Evolutionary conservation across 2,329 filamentous ascomycete species (phyloP), one percentile per base, ranked within the genome.

Genomic region (Allantophomopsis lycopodina): DNA sequence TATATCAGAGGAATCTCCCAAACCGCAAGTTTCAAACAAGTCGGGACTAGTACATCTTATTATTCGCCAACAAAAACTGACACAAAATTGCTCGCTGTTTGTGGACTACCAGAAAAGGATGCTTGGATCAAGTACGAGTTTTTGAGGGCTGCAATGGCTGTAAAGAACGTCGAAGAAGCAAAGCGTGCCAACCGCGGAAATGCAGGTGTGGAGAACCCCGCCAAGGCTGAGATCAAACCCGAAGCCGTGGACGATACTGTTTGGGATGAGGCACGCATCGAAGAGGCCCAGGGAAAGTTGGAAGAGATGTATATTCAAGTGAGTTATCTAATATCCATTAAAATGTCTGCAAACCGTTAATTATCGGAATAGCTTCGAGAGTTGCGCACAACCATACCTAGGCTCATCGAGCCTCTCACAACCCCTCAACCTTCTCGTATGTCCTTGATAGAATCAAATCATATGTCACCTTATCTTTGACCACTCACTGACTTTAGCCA

Each of bases 351-450:
- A 28, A 10, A 28, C 10, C 23, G n/a, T 14, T 7, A 20, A 32
- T 14, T 16, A 14, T 12, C 7, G 18, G 12, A 35, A 5, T 43
- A 71, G 68, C 58, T 68, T 38, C 59, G 65, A 41, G 60, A 59
- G 31, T 53, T 73, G 31, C 61, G 69, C 45, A 65, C 62, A 12
- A 64, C 65, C 11, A 60, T 73, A 33, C 67, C 68, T 12, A 59
- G 63, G 39, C 65, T 72, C 57, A 54, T 71, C 32, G 65, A 69
- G 34, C 68, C 72, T 14, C 51, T 79, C 46, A 61, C 65, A 5
- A 57, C 60, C 40, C 65, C 68, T 44, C 62, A 68, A 35, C 56
- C 65, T 23, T 63, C 67, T 31, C 66, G 73, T 78, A 67, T 45
- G 66, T 56, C 32, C 23, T 23, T 35, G 35, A 31, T 28, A 21